Base-by-base conservation (phyloP, 2,329 filamentous ascomycete genomes). In the Ambrosiella cleistominuta region DNA sequence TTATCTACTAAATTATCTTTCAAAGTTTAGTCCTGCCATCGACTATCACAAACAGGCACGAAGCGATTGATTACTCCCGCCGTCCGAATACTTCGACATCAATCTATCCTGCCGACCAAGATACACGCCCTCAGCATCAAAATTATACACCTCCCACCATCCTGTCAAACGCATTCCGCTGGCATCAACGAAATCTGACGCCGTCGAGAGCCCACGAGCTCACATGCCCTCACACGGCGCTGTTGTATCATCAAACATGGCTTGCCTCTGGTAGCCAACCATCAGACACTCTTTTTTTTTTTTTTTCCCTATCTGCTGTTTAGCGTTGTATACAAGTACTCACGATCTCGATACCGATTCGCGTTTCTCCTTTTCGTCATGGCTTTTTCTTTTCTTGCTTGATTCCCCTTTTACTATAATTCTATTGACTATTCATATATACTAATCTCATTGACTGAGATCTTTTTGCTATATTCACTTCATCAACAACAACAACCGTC, bases 291-390 rank as follows among this genome's bases (percentile, higher is more conserved):
- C 39, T 19, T 53, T 56, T 53, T n/a, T n/a, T 53, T 35, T 19
- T 53, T 56, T 53, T n/a, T n/a, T 38, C 51, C 12, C 17, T 39
- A 27, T 53, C 38, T 38, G n/a, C 35, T 37, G 9, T 39, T 40
- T 38, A 11, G 51, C 35, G 35, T 53, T 53, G 35, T 53, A 35
- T 53, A 47, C 44, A 47, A 47, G 44, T 47, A 47, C 44, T 47
- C 44, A 47, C 44, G 11, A 53, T 53, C 35, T 53, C 17, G 51
- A 53, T 51, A 63, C 57, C 63, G 66, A 69, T 66, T 68, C 37
- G 7, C 50, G 19, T 38, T 60, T 39, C 49, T 27, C 44, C 49
- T 50, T 51, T 54, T 38, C 17, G 44, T 47, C 19, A 47, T 47
- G 44, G 8, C 12, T 17, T 47, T 27, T 27, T 56, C 38, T 55